Percentiles rank a stretch among this genome's conserved stretches.
Evolutionary conservation across 2,329 filamentous ascomycete species (phyloP).

Genomic region (Eurotiales sp.): DNA sequence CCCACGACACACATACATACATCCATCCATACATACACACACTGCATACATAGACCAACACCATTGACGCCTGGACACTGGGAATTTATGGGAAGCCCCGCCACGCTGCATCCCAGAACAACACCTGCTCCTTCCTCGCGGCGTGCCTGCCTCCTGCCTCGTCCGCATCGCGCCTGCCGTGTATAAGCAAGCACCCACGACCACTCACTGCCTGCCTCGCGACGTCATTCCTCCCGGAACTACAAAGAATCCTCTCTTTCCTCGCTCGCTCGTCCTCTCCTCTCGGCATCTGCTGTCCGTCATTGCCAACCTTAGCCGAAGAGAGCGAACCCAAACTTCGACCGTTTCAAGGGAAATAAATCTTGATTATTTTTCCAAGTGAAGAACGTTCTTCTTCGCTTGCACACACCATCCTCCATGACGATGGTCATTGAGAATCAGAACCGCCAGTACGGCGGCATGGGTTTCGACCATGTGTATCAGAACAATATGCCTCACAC

Average conservation of each 20-base stretch:
- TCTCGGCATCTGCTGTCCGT: background rate
- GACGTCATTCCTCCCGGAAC: slow-evolving; percentile 6
- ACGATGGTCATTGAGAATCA: slow-evolving; percentile 93
- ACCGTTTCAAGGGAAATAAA: too few species aligned
- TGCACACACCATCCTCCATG: slow-evolving; percentile 56
- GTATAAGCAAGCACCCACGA: background rate
- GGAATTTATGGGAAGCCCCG: background rate
- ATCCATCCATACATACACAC: too few species aligned
- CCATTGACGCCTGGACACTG: too few species aligned
- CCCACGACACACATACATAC: too few species aligned
- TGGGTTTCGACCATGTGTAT: slow-evolving; percentile 77
- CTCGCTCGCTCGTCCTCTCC: background rate
- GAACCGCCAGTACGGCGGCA: slow-evolving; percentile 72
- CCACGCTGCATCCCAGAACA: background rate
- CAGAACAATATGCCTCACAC: slow-evolving; percentile 61
- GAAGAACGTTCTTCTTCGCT: background rate
- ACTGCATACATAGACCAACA: too few species aligned
- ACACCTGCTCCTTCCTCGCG: background rate
- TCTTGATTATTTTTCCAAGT: too few species aligned
- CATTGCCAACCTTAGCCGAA: too few species aligned
- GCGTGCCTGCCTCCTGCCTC: background rate
- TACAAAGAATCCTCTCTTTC: slow-evolving; percentile 1
- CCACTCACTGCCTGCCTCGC: background rate
- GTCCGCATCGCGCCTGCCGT: slow-evolving; percentile 15
- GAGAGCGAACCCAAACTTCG: too few species aligned